Conservation (phyloP, 257 asterid genomes). For the Solanum rostratum region DNA sequence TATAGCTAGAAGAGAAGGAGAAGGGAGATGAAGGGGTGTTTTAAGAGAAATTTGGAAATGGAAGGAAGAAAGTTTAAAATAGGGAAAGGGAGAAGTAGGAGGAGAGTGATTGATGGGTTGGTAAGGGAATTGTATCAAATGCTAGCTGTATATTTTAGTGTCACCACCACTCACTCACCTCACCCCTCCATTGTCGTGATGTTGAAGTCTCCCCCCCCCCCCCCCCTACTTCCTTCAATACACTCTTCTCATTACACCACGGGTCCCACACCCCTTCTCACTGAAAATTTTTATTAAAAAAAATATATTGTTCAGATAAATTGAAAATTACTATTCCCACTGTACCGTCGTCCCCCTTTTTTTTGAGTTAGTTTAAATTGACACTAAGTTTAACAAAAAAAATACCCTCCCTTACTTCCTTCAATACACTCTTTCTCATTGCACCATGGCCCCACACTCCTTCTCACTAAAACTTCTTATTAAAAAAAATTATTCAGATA, state of each 20-base stretch:
- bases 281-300: neutral
- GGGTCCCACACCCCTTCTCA: neutral
- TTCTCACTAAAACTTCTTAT: neutral
- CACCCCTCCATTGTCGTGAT: conserved; percentile 3
- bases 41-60: neutral
- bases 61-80: neutral
- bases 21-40: neutral
- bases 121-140: neutral
- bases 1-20: neutral
- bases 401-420: neutral
- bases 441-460: neutral
- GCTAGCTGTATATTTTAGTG: neutral
- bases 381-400: too few relatives aligned
- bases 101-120: neutral
- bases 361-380: too few relatives aligned
- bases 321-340: too few relatives aligned
- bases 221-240: neutral
- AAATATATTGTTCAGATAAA: too few relatives aligned
- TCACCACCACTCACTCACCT: neutral
- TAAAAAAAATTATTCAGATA: too few relatives aligned
- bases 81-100: neutral
- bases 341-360: too few relatives aligned
- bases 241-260: neutral
- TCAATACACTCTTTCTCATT: neutral
- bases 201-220: neutral